A percentile compares a stretch with the other conserved stretches of the same genome.
Evolutionary conservation across 257 asterid genomes (phyloP).

Genomic region (Przewalskia tangutica): DNA sequence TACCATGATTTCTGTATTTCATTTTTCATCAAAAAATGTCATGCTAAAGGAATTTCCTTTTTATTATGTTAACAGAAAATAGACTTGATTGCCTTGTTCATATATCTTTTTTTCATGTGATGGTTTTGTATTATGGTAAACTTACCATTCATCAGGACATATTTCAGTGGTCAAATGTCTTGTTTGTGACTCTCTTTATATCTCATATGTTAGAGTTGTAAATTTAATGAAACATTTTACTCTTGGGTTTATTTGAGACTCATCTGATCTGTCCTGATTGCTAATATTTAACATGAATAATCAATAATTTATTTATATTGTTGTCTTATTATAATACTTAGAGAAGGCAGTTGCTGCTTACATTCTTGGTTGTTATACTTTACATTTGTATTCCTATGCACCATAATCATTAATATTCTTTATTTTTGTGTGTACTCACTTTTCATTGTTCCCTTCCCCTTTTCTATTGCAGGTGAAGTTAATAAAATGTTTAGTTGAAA

Average conservation of each 20-base stretch:
- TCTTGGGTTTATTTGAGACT: not conserved
- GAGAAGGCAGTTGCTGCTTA: not conserved
- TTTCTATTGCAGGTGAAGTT: slow-evolving; percentile 54
- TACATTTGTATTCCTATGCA: not conserved
- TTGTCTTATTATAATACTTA: not conserved
- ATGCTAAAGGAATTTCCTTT: not conserved
- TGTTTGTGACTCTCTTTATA: not conserved
- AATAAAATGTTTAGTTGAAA: slow-evolving; percentile 87
- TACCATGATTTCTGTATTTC: not conserved
- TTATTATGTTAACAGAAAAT: not conserved
- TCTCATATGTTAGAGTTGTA: not conserved
- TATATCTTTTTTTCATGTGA: not conserved
- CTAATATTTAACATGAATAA: not conserved
- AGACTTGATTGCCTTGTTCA: not conserved
- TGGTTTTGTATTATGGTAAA: not conserved
- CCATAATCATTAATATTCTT: not conserved
- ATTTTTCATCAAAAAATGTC: not conserved
- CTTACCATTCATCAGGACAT: not conserved
- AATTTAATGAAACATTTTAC: not conserved
- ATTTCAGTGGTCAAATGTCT: not conserved
- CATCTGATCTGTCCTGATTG: not conserved
- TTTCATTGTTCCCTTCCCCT: not conserved
- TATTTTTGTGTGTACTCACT: not conserved
- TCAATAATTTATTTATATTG: slow-evolving; percentile 2
- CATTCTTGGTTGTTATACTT: not conserved